Evolutionary conservation across 129 eudicot genomes (phyloP), one percentile per base, ranked within the genome.

Genomic region (Glebionis coronaria): DNA sequence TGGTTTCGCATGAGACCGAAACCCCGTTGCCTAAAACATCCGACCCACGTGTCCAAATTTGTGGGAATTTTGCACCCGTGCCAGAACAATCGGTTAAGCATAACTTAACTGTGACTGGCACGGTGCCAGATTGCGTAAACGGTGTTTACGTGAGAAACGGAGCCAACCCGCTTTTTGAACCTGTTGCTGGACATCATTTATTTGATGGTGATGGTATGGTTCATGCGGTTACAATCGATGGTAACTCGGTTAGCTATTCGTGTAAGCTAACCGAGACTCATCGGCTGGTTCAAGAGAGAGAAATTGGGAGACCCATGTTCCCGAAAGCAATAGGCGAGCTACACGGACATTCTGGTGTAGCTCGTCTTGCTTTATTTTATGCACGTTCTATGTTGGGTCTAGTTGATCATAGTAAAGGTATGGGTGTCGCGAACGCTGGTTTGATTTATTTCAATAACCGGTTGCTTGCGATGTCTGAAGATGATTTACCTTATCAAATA

Each of bases 191-290:
- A 0, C 89, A 84, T 44, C 89, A 84, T 46, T 62, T 84, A 13
- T 84, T 84, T 21, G 89, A 84, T 66, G 89, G 89, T 27, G 89
- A 84, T 16, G 89, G 89, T 3, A 84, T 84, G 89, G 89, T 84
- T 51, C 89, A 84, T 27, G 89, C 89, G 2, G 83, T 84, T 35
- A 67, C 7, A 1, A 56, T 84, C 8, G 44, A 77, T 13, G 69
- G 73, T 5, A 78, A 76, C 23, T 60, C 76, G 10, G 89, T 83
- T 2, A 81, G 86, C 55, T 84, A 84, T 55, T 72, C 89, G 0
- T 84, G 89, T 75, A 67, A 79, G 65, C 71, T 77, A 45, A 81
- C 86, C 9, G 76, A 84, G 63, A 84, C 89, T 3, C 35, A 81
- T 5, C 73, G 89, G 52, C 79, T 84, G 2, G 64, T 81, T 56